phyloP scores from a whole-genome alignment of 192 early-diverging fungal species.

The Rhizoclosmatium globosum region DNA sequence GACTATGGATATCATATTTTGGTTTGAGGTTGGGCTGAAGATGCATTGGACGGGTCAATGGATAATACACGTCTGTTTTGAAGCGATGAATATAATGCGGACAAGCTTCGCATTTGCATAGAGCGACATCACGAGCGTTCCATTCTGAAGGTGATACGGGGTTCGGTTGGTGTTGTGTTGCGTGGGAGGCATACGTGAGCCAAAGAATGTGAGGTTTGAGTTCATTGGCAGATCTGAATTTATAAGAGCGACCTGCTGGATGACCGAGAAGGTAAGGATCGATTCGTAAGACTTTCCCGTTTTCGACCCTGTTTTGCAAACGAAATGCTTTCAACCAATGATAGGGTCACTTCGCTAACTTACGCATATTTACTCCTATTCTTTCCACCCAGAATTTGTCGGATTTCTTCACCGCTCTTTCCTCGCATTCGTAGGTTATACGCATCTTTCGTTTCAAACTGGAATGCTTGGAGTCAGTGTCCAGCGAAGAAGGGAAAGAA shows the following conservation, averaged over 20 bases:
- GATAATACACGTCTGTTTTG: conserved; percentile 6
- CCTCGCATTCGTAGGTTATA: not conserved
- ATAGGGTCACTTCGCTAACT: too few relatives aligned
- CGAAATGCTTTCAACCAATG: too few relatives aligned
- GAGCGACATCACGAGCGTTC: conserved; percentile 22
- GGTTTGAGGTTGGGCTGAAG: not conserved
- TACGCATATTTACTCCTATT: too few relatives aligned
- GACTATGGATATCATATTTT: conserved; percentile 1
- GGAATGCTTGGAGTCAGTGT: not conserved
- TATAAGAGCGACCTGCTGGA: conserved; percentile 20
- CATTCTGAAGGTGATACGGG: conserved; percentile 14
- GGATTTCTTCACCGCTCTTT: not conserved
- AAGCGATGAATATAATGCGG: conserved; percentile 12
- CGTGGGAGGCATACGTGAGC: conserved; percentile 13
- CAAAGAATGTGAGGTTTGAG: conserved; percentile 31
- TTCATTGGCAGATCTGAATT: conserved; percentile 34
- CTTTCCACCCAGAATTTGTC: too few relatives aligned
- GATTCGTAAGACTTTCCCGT: not conserved
- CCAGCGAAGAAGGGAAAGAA: not conserved
- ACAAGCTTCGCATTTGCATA: conserved; percentile 29
- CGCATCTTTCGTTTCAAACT: conserved; percentile 32
- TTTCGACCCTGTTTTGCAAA: not conserved
- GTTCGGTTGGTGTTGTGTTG: not conserved
- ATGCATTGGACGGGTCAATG: conserved; percentile 28
- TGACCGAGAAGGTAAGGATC: conserved; percentile 39